phyloP scores from a whole-genome alignment of 106 monocot species.

The Agapanthus africanus region DNA sequence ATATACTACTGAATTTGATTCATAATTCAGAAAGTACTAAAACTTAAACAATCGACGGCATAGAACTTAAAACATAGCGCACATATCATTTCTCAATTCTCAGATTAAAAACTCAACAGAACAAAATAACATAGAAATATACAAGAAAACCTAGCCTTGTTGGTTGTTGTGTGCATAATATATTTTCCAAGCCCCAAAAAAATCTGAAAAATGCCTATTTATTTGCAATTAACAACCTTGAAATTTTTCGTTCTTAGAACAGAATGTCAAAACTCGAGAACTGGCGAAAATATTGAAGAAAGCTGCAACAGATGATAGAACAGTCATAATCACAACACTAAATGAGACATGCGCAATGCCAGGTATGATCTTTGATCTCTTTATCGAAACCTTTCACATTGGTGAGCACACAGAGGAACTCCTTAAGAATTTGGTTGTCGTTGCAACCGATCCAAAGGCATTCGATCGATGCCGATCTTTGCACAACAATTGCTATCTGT shows the following conservation, averaged over 20 bases:
- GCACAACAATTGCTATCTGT: conserved; percentile 22
- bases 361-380: conserved; percentile 25
- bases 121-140: too few relatives aligned
- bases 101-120: too few relatives aligned
- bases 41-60: too few relatives aligned
- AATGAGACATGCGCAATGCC: conserved; percentile 30
- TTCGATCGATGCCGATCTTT: conserved; percentile 18
- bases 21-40: too few relatives aligned
- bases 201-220: too few relatives aligned
- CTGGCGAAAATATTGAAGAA: conserved; percentile 15
- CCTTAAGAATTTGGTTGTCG: conserved; percentile 31
- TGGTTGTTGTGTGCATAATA: too few relatives aligned
- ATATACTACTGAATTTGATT: too few relatives aligned
- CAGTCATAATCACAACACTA: conserved; percentile 34
- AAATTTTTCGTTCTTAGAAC: not conserved
- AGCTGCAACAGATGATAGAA: conserved; percentile 25
- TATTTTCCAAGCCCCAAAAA: too few relatives aligned
- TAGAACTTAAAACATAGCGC: too few relatives aligned
- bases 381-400: conserved; percentile 32
- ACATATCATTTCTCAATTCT: too few relatives aligned
- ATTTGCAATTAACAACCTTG: too few relatives aligned
- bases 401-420: conserved; percentile 26
- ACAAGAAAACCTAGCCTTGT: too few relatives aligned
- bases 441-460: conserved; percentile 32
- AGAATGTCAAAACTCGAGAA: not conserved